These are phyloP conservation scores for Retiboletus flavoniger DNA, from an alignment of 1,284 basidiomycete species.

Conservation along the genomic window DNA sequence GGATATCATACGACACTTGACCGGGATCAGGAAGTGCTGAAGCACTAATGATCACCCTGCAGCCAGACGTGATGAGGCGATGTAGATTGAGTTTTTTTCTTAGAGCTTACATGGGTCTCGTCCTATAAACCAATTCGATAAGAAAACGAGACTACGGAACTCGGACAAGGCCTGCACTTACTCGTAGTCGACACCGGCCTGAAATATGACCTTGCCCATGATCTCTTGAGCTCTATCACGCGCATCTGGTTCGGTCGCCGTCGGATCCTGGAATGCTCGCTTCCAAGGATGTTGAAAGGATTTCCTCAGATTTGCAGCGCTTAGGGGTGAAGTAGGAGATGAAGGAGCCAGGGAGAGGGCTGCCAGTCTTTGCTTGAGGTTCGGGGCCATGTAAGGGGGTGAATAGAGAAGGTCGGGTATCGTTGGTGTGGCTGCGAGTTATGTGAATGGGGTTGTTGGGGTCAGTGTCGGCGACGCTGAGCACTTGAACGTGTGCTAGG, in stretches of 20 bases:
- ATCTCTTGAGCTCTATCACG: conserved; percentile 59
- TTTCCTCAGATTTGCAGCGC: conserved; percentile 28
- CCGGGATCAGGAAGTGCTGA: conserved; percentile 78
- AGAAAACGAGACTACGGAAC: conserved; percentile 7
- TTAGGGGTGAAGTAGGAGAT: conserved; percentile 41
- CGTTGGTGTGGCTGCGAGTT: background rate
- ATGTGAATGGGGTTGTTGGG: background rate
- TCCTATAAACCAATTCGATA: conserved; percentile 45
- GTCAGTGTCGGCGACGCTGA: background rate
- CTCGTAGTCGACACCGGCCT: conserved; percentile 87
- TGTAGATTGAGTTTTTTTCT: background rate
- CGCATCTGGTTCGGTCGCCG: conserved; percentile 30
- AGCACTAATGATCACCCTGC: conserved; percentile 78
- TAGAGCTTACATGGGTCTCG: conserved; percentile 73
- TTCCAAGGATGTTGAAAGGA: conserved; percentile 37
- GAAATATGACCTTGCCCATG: conserved; percentile 73
- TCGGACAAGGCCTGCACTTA: conserved; percentile 36
- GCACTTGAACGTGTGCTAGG: conserved; percentile 8
- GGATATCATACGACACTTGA: conserved; percentile 72
- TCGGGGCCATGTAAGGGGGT: conserved; percentile 33
- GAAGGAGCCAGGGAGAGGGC: conserved; percentile 53
- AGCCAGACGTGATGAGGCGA: background rate
- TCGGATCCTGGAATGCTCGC: conserved; percentile 12
- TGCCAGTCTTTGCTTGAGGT: conserved; percentile 59
- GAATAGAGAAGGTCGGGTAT: background rate